These are phyloP conservation scores for Kodamaea nitidulidarum DNA, from an alignment of 805 yeast species.

Conservation along the genomic window DNA sequence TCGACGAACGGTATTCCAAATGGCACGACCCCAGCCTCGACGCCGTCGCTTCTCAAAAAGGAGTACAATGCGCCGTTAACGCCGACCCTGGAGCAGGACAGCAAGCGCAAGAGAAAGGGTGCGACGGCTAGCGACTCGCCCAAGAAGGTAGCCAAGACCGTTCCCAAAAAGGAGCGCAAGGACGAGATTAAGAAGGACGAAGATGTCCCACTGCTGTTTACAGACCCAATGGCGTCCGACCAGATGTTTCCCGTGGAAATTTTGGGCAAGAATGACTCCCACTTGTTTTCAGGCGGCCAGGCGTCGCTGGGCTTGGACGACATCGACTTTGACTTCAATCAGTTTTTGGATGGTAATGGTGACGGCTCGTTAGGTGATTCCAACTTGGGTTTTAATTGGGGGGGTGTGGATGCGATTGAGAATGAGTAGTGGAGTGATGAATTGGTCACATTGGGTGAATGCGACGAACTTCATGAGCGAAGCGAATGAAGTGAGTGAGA, in stretches of 20 bases:
- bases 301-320: slow-evolving; percentile 33
- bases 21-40: slow-evolving; percentile 11
- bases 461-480: too few species aligned
- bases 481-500: too few species aligned
- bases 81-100: slow-evolving; percentile 36
- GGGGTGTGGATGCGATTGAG: slow-evolving; percentile 28
- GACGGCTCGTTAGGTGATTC: slow-evolving; percentile 30
- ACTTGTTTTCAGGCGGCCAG: slow-evolving; percentile 12
- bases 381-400: slow-evolving; percentile 38
- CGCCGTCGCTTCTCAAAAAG: slow-evolving; percentile 27
- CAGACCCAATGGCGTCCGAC: slow-evolving; percentile 23
- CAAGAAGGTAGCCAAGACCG: slow-evolving; percentile 21
- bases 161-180: slow-evolving; percentile 15
- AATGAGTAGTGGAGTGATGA: slow-evolving; percentile 10
- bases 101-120: slow-evolving; percentile 29
- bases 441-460: too few species aligned
- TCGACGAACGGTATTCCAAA: slow-evolving; percentile 3
- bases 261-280: slow-evolving; percentile 9
- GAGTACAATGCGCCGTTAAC: slow-evolving; percentile 39
- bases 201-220: slow-evolving; percentile 20
- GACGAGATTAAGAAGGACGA: slow-evolving; percentile 25
- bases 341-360: slow-evolving; percentile 35
- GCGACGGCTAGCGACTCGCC: slow-evolving; percentile 30
- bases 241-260: slow-evolving; percentile 31
- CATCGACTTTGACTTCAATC: slow-evolving; percentile 42